Evolutionary conservation across 1,284 basidiomycete species (phyloP).

Genomic region (Phellopilus nigrolimitatus): DNA sequence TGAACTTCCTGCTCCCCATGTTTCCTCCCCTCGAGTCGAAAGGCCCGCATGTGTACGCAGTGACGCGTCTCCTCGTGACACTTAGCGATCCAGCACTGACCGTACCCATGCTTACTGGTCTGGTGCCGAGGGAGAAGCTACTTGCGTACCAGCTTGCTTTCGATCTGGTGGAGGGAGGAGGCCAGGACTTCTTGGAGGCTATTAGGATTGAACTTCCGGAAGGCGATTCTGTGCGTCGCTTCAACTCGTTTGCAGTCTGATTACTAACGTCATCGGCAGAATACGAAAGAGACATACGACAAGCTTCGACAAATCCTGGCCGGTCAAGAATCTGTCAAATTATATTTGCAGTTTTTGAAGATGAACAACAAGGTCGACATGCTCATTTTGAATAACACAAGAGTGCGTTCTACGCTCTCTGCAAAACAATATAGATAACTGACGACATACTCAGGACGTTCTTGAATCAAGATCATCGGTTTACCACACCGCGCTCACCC

Average conservation of each 20-base stretch:
- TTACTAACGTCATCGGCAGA: constrained; percentile 34
- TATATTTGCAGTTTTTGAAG: constrained; percentile 92
- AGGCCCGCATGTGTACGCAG: constrained; percentile 66
- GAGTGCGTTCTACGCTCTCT: constrained; percentile 42
- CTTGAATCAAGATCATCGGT: constrained; percentile 94
- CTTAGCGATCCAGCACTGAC: constrained; percentile 75
- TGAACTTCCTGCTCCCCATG: constrained; percentile 80
- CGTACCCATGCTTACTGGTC: constrained; percentile 61
- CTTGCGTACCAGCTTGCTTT: constrained; percentile 93
- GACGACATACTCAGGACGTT: constrained; percentile 53
- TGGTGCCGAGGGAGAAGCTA: constrained; percentile 67
- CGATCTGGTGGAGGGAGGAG: constrained; percentile 88
- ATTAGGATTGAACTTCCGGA: constrained; percentile 62
- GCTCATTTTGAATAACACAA: constrained; percentile 86
- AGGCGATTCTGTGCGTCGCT: constrained; percentile 50
- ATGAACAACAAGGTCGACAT: constrained; percentile 91
- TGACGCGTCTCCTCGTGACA: constrained; percentile 87
- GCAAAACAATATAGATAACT: neutral
- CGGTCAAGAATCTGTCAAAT: constrained; percentile 84
- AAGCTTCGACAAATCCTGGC: constrained; percentile 78
- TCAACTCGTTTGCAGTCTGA: constrained; percentile 14
- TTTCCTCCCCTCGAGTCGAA: constrained; percentile 72
- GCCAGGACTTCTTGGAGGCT: constrained; percentile 84
- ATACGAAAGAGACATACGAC: constrained; percentile 58
- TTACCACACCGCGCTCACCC: constrained; percentile 91